These are phyloP conservation scores for Castanopsis chinensis DNA, from an alignment of 306 rosid genomes.

Conservation along the genomic window DNA sequence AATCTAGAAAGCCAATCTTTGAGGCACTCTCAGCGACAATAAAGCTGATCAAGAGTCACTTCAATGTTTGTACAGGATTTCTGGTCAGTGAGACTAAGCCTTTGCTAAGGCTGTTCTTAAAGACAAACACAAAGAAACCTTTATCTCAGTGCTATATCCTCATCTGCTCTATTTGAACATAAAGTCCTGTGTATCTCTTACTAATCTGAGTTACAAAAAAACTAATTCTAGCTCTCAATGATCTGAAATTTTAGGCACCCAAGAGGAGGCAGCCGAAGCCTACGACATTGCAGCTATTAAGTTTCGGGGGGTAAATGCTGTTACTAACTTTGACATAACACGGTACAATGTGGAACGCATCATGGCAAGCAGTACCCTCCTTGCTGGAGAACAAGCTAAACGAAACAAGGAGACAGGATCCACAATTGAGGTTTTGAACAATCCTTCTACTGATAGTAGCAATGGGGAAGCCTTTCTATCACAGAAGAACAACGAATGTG, in stretches of 20 bases:
- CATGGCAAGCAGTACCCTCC: slow-evolving; percentile 73
- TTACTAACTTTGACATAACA: slow-evolving; percentile 81
- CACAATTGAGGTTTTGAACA: slow-evolving; percentile 35
- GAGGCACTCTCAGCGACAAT: slow-evolving; percentile 27
- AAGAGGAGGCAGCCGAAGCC: slow-evolving; percentile 98
- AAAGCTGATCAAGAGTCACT: slow-evolving; percentile 27
- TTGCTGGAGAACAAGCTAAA: slow-evolving; percentile 68
- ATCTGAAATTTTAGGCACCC: slow-evolving; percentile 61
- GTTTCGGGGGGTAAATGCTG: slow-evolving; percentile 79
- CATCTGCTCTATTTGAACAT: not conserved
- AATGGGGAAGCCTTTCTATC: slow-evolving; percentile 34
- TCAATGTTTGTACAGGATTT: slow-evolving; percentile 17
- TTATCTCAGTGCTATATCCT: slow-evolving; percentile 2
- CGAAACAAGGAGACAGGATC: slow-evolving; percentile 37
- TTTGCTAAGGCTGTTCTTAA: slow-evolving; percentile 35
- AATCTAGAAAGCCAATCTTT: slow-evolving; percentile 29
- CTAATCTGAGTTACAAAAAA: not conserved
- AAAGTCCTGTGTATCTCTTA: not conserved
- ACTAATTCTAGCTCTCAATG: slow-evolving; percentile 13
- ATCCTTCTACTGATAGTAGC: slow-evolving; percentile 22
- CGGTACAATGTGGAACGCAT: slow-evolving; percentile 84
- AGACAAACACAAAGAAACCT: not conserved
- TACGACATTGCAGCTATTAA: slow-evolving; percentile 90
- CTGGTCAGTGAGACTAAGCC: slow-evolving; percentile 14
- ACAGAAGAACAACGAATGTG: slow-evolving; percentile 42